Conservation (phyloP, 2,329 filamentous ascomycete species). For the Ramichloridium luteum region DNA sequence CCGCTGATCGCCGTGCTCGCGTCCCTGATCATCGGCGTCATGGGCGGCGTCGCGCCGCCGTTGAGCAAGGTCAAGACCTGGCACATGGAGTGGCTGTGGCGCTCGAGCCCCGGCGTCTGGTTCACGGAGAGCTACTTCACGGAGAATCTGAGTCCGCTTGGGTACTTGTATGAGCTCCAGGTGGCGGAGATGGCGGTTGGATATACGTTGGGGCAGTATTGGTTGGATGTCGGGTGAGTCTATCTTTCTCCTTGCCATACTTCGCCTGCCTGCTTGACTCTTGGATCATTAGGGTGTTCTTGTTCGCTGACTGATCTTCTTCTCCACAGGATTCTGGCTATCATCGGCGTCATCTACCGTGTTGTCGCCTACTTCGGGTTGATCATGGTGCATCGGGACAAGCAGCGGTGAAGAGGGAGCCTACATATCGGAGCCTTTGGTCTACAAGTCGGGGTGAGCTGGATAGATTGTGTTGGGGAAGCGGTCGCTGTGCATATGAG, state of each 20-base stretch:
- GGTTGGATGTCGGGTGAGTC: slow-evolving; percentile 28
- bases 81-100: slow-evolving; percentile 45
- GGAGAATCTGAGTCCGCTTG: slow-evolving; percentile 38
- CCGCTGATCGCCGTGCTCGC: slow-evolving; percentile 45
- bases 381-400: slow-evolving; percentile 16
- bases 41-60: slow-evolving; percentile 43
- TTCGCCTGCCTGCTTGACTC: neutral
- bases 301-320: too few species aligned
- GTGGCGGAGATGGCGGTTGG: slow-evolving; percentile 34
- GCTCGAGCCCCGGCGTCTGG: slow-evolving; percentile 43
- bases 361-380: slow-evolving; percentile 17
- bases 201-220: slow-evolving; percentile 35
- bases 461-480: too few species aligned
- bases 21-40: slow-evolving; percentile 41
- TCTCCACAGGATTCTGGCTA: slow-evolving; percentile 16
- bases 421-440: too few species aligned
- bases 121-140: slow-evolving; percentile 46
- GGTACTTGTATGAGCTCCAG: slow-evolving; percentile 41
- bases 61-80: slow-evolving; percentile 38
- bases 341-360: slow-evolving; percentile 19
- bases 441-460: too few species aligned
- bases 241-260: neutral
- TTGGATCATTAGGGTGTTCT: too few species aligned
- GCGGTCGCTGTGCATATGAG: too few species aligned
- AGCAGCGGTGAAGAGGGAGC: slow-evolving; percentile 18